These are phyloP conservation scores for Ogataea glucozyma DNA, from an alignment of 805 yeast genomes.

Conservation along the genomic window DNA sequence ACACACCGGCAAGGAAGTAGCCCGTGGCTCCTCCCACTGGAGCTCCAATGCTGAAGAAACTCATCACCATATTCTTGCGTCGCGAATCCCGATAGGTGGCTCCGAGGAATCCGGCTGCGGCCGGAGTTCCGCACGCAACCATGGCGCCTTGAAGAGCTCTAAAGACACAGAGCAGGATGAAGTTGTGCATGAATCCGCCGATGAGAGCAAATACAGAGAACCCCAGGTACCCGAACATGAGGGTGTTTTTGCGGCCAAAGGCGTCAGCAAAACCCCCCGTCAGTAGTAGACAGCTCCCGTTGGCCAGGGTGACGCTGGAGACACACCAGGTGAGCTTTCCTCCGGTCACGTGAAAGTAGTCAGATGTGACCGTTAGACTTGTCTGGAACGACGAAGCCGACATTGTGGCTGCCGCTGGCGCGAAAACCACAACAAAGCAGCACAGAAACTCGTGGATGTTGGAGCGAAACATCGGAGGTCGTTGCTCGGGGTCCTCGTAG, in stretches of 20 bases:
- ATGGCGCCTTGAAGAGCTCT: constrained; percentile 47
- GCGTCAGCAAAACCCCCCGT: constrained; percentile 51
- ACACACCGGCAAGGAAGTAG: constrained; percentile 45
- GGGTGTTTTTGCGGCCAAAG: constrained; percentile 44
- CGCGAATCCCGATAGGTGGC: constrained; percentile 40
- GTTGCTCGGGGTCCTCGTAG: constrained; percentile 28
- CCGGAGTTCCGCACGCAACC: constrained; percentile 47
- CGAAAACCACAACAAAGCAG: constrained; percentile 37
- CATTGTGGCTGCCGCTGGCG: constrained; percentile 44
- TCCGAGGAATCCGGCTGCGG: constrained; percentile 49
- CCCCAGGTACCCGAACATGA: constrained; percentile 36
- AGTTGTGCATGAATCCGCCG: constrained; percentile 41
- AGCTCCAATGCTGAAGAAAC: constrained; percentile 47
- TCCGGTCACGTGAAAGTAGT: constrained; percentile 39
- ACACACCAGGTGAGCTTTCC: constrained; percentile 47
- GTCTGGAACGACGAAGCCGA: constrained; percentile 39
- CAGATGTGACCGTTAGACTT: constrained; percentile 38
- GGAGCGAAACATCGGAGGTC: constrained; percentile 40
- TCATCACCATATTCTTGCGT: constrained; percentile 45
- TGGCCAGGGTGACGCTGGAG: constrained; percentile 42
- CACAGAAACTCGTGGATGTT: constrained; percentile 37
- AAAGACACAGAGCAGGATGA: constrained; percentile 40
- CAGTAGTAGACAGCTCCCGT: constrained; percentile 44
- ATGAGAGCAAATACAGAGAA: constrained; percentile 38
- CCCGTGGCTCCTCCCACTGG: constrained; percentile 50